phyloP scores from a whole-genome alignment of 371 early-diverging fungal species.

The Actinomortierella ambigua region DNA sequence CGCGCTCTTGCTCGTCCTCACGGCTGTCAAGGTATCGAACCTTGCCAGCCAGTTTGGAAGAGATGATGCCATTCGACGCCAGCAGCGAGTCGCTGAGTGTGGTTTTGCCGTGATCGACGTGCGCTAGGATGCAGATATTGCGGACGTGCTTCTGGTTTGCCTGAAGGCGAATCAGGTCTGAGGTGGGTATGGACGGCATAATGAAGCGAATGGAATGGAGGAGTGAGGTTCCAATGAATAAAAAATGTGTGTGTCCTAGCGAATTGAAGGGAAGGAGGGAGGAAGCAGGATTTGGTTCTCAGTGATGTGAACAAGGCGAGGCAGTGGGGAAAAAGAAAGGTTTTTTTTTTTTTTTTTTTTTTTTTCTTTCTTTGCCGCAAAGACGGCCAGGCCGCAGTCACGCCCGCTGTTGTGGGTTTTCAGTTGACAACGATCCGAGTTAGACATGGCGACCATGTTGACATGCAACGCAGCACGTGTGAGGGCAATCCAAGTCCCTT shows the following conservation, averaged over 20 bases:
- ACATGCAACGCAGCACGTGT: no score
- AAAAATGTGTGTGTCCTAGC: background rate
- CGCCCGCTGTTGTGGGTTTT: no score
- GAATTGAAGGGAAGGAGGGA: background rate
- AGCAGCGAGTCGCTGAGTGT: conserved; percentile 98
- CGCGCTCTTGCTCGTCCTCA: conserved; percentile 99
- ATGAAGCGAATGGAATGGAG: background rate
- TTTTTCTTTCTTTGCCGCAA: background rate
- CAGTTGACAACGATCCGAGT: no score
- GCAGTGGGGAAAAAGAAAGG: background rate
- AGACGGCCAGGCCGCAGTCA: no score
- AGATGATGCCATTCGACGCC: conserved; percentile 98
- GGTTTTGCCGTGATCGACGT: conserved; percentile 99
- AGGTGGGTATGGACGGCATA: conserved; percentile 42
- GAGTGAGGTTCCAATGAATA: background rate
- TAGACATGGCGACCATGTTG: no score
- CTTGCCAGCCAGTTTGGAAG: conserved; percentile 95
- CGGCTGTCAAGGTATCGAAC: conserved; percentile 98
- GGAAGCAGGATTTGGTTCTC: background rate
- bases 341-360: background rate
- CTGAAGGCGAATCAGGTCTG: conserved; percentile 58
- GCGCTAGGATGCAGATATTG: conserved; percentile 97
- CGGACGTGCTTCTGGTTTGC: conserved; percentile 73
- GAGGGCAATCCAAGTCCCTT: no score
- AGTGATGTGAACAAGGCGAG: background rate